Conservation (phyloP, 140 eudicot genomes). For the Flaveria floridana region DNA sequence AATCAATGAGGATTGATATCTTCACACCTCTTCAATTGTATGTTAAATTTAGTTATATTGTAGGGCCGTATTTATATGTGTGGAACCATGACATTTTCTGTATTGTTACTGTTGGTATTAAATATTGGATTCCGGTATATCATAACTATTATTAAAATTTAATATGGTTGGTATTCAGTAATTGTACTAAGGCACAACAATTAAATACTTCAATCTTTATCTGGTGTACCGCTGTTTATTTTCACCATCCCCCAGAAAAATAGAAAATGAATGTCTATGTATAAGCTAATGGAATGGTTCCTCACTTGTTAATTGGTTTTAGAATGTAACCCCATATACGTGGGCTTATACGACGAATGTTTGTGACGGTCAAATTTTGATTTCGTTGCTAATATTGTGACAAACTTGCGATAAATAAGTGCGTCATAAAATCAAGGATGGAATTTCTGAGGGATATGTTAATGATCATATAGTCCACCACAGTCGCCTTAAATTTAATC, state of each 20-base stretch:
- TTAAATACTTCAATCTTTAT: constrained; percentile 16
- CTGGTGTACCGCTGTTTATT: not conserved
- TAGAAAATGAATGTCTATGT: not conserved
- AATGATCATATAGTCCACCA: not conserved
- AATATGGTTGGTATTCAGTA: constrained; percentile 41
- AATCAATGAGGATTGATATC: not conserved
- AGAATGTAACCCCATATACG: not conserved
- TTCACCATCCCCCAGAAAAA: not conserved
- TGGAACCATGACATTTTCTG: constrained; percentile 41
- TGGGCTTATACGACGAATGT: not conserved
- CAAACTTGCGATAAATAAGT: not conserved
- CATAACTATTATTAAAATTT: constrained; percentile 24
- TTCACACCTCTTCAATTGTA: not conserved
- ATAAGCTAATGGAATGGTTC: not conserved
- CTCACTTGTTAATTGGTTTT: not conserved
- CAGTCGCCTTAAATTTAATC: not conserved
- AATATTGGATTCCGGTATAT: constrained; percentile 19
- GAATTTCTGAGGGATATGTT: not conserved
- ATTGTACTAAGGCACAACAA: constrained; percentile 24
- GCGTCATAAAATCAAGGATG: not conserved
- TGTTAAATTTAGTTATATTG: constrained; percentile 18
- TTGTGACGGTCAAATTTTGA: not conserved
- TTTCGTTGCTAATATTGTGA: not conserved
- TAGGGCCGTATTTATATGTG: constrained; percentile 32
- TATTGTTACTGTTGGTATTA: constrained; percentile 38